Conservation (phyloP, 108 stramenopile genomes). For the Pseudonitzschia multiseries region DNA sequence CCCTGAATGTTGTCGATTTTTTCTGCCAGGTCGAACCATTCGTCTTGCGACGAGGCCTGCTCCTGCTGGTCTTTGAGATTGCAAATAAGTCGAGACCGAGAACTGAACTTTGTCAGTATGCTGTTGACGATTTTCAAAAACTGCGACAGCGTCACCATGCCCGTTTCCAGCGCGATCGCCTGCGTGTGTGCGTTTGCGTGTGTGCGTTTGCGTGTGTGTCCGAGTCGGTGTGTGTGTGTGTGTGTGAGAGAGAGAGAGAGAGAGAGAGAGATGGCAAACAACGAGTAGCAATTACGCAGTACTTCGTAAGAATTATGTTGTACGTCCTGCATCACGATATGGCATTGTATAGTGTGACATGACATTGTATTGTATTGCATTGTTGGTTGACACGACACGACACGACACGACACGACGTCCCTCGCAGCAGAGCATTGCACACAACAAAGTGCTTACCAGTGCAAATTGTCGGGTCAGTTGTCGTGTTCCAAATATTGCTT, state of each 20-base stretch:
- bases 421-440: not conserved
- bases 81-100: conserved; percentile 68
- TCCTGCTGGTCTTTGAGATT: conserved; percentile 65
- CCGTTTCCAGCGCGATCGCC: conserved; percentile 68
- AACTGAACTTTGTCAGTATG: conserved; percentile 62
- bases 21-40: conserved; percentile 91
- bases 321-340: conserved; percentile 26
- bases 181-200: no score
- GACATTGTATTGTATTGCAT: no score
- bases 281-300: conserved; percentile 12
- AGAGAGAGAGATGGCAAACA: not conserved
- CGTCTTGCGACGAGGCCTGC: conserved; percentile 60
- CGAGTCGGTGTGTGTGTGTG: no score
- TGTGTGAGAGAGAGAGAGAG: no score
- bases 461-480: conserved; percentile 70
- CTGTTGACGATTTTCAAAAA: conserved; percentile 51
- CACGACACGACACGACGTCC: no score
- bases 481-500: conserved; percentile 74
- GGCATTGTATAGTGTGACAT: no score
- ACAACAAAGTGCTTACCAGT: conserved; percentile 32
- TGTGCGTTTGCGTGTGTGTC: no score
- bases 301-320: no score
- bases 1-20: conserved; percentile 82
- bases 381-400: no score
- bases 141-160: conserved; percentile 71